Percentiles rank a stretch among this genome's conserved stretches.
These are phyloP conservation scores for Fusarium sp. DNA, from an alignment of 2,329 filamentous ascomycete genomes.

Conservation along the genomic window DNA sequence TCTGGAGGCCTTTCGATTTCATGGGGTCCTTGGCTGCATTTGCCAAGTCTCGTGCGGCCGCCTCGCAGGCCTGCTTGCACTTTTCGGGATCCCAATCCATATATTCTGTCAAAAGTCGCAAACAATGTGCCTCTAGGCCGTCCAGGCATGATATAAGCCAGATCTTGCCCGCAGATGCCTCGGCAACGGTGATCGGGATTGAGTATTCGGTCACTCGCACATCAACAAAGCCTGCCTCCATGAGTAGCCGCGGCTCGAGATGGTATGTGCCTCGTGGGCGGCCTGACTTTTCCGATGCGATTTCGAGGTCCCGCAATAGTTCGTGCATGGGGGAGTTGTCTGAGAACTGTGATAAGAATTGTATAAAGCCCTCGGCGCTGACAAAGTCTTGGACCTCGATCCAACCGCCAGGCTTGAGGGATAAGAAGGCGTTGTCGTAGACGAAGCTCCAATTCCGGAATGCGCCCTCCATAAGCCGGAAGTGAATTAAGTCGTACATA, in stretches of 20 bases:
- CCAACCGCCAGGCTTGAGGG: constrained; percentile 69
- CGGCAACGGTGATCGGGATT: constrained; percentile 62
- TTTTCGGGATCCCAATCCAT: constrained; percentile 65
- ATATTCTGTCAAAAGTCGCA: constrained; percentile 65
- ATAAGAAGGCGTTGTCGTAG: constrained; percentile 65
- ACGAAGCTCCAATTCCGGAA: constrained; percentile 69
- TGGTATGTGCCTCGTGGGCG: constrained; percentile 60
- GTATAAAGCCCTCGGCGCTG: constrained; percentile 54
- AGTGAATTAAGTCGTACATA: constrained; percentile 68
- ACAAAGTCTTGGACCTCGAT: constrained; percentile 69
- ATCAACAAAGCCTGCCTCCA: constrained; percentile 65
- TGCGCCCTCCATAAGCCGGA: constrained; percentile 67
- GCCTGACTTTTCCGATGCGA: constrained; percentile 60
- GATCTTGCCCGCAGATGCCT: constrained; percentile 63
- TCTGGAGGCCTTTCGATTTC: constrained; percentile 57
- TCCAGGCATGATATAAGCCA: constrained; percentile 67
- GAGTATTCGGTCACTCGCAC: constrained; percentile 61
- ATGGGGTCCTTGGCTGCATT: constrained; percentile 61
- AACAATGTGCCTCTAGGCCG: constrained; percentile 61
- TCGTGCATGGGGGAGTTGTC: constrained; percentile 59
- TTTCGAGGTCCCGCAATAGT: constrained; percentile 57
- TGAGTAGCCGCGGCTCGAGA: constrained; percentile 59
- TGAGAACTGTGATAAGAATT: constrained; percentile 55
- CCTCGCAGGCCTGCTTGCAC: constrained; percentile 61
- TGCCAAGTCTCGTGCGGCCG: constrained; percentile 63